Conservation (phyloP, 2,329 filamentous ascomycete species). For the Fusarium torreyae region DNA sequence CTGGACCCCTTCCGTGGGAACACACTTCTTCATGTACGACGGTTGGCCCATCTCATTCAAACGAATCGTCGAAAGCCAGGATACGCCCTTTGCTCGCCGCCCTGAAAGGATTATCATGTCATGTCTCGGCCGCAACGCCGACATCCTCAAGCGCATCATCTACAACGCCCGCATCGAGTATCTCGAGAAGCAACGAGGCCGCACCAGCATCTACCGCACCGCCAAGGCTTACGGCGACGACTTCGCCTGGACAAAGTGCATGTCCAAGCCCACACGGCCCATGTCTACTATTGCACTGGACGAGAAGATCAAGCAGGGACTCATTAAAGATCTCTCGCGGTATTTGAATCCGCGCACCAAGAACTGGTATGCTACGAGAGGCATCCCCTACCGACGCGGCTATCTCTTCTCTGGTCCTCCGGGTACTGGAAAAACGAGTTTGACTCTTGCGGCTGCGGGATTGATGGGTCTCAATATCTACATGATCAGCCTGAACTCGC, state of each 20-base stretch:
- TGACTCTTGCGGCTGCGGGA: constrained; percentile 34
- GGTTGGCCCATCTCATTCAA: constrained; percentile 23
- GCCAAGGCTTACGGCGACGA: constrained; percentile 6
- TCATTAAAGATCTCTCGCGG: constrained; percentile 35
- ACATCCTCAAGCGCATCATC: constrained; percentile 32
- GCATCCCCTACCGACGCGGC: constrained; percentile 42
- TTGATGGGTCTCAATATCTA: constrained; percentile 39
- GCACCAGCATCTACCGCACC: constrained; percentile 31
- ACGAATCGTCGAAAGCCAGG: constrained; percentile 2
- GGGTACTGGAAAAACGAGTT: constrained; percentile 41
- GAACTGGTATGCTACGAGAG: constrained; percentile 37
- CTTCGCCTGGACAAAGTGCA: constrained; percentile 27
- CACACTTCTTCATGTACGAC: constrained; percentile 36
- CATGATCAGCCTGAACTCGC: constrained; percentile 32
- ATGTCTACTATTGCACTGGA: constrained; percentile 40
- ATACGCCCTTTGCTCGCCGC: not conserved
- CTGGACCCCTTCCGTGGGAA: constrained; percentile 31
- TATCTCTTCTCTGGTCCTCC: constrained; percentile 43
- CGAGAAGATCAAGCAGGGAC: constrained; percentile 27
- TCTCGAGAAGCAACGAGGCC: constrained; percentile 28
- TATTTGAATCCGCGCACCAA: constrained; percentile 38
- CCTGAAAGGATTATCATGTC: constrained; percentile 22
- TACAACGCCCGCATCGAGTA: constrained; percentile 33
- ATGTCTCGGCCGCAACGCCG: constrained; percentile 27
- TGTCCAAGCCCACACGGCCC: constrained; percentile 36